Evolutionary conservation across 345 rosid species (phyloP).

Genomic region (Rubroshorea leprosula): DNA sequence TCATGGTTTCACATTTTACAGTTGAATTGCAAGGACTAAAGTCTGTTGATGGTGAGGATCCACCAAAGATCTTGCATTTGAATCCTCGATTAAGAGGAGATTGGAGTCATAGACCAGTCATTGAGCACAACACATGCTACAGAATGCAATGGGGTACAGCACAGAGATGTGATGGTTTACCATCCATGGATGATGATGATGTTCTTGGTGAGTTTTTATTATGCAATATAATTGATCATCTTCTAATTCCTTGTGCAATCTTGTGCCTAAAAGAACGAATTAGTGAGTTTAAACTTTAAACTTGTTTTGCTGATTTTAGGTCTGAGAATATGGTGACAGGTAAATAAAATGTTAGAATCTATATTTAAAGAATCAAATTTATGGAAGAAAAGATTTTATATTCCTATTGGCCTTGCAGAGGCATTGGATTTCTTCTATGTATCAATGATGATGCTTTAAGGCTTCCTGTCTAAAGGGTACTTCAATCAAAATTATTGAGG

Average conservation of each 20-base stretch:
- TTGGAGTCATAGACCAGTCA: conserved; percentile 79
- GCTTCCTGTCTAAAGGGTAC: no score
- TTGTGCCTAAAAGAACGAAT: background rate
- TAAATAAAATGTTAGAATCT: background rate
- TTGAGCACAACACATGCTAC: conserved; percentile 97
- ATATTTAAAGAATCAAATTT: background rate
- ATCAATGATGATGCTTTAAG: background rate
- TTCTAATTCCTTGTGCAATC: background rate
- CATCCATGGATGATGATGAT: conserved; percentile 71
- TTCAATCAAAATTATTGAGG: background rate
- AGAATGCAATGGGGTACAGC: conserved; percentile 99
- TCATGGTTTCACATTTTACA: conserved; percentile 88
- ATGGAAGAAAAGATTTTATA: background rate
- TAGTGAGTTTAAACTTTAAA: background rate
- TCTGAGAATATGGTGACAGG: background rate
- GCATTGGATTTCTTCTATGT: no score
- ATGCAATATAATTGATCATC: background rate
- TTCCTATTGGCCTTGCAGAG: background rate
- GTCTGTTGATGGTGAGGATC: conserved; percentile 90
- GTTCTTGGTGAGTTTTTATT: conserved; percentile 57
- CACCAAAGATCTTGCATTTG: conserved; percentile 89
- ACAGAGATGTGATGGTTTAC: conserved; percentile 90
- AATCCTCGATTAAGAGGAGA: conserved; percentile 94
- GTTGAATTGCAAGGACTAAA: conserved; percentile 91
- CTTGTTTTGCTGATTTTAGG: background rate